Evolutionary conservation across 202 grass and related monocot species (phyloP).

Genomic region (Panicum hallii): DNA sequence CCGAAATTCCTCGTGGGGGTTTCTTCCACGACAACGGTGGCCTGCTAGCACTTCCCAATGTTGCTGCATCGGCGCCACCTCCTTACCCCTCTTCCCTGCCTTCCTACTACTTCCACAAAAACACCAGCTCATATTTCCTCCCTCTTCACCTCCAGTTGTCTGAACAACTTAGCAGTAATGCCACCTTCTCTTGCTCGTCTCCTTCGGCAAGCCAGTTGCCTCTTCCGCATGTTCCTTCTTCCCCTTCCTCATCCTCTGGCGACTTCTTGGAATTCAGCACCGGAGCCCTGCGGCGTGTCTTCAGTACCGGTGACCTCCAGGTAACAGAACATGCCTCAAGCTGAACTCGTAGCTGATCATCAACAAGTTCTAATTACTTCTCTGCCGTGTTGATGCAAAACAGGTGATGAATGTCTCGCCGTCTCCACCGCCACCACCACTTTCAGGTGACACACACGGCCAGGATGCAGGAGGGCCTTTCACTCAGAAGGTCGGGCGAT

Average conservation of each 20-base stretch:
- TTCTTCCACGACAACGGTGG: constrained; percentile 47
- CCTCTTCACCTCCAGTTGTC: constrained; percentile 38
- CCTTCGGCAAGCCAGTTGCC: constrained; percentile 43
- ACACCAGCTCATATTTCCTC: constrained; percentile 23
- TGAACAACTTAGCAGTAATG: constrained; percentile 38
- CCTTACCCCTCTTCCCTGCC: constrained; percentile 42
- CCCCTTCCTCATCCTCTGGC: constrained; percentile 59
- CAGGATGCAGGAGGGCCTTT: constrained; percentile 43
- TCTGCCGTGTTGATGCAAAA: constrained; percentile 16
- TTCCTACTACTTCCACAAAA: constrained; percentile 37
- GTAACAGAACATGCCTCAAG: constrained; percentile 42
- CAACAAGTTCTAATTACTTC: not conserved
- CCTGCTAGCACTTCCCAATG: constrained; percentile 25
- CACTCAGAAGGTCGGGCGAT: constrained; percentile 63
- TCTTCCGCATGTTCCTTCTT: constrained; percentile 43
- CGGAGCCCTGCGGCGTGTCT: constrained; percentile 53
- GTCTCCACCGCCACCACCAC: not conserved
- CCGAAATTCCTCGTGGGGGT: constrained; percentile 40
- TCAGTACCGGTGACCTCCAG: constrained; percentile 73
- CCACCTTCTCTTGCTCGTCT: constrained; percentile 49
- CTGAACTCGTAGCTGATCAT: constrained; percentile 2
- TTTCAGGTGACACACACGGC: constrained; percentile 38
- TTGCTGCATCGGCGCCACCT: constrained; percentile 32
- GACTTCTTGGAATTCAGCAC: constrained; percentile 61
- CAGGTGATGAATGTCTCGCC: constrained; percentile 54